Percentiles rank a stretch among this genome's conserved stretches.
phyloP scores from a whole-genome alignment of 2,329 filamentous ascomycete species.

The Arthrobotrys musiformis region DNA sequence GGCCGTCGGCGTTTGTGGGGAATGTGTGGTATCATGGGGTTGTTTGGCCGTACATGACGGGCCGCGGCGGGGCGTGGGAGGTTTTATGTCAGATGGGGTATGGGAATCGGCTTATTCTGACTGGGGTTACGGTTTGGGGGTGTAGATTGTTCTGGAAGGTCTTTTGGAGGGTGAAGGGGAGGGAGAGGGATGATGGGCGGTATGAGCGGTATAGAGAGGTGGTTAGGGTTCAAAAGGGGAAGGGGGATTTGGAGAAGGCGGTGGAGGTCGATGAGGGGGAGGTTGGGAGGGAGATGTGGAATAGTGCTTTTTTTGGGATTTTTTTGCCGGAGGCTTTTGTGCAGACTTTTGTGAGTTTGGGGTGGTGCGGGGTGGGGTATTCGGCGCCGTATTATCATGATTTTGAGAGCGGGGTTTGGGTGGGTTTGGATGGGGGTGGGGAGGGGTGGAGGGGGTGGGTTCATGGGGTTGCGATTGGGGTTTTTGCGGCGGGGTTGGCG shows the following conservation, averaged over 20 bases:
- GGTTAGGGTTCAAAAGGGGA: constrained; percentile 2
- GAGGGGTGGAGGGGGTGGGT: neutral
- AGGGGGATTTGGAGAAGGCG: neutral
- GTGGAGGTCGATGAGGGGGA: constrained; percentile 46
- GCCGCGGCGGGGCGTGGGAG: constrained; percentile 64
- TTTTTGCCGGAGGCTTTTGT: constrained; percentile 71
- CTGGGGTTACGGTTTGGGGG: constrained; percentile 71
- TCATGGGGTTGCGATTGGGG: constrained; percentile 66
- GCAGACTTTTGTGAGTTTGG: constrained; percentile 69
- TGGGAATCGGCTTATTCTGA: constrained; percentile 69
- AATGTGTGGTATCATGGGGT: constrained; percentile 73
- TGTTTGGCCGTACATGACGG: constrained; percentile 66
- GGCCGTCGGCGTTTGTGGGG: constrained; percentile 68
- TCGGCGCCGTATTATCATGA: constrained; percentile 58
- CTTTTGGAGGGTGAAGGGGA: constrained; percentile 65
- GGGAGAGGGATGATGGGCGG: constrained; percentile 69
- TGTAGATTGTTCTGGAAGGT: constrained; percentile 69
- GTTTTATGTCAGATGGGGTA: constrained; percentile 66
- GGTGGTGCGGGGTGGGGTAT: constrained; percentile 67
- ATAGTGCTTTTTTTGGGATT: constrained; percentile 67
- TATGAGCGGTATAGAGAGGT: constrained; percentile 67
- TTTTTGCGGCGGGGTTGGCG: constrained; percentile 70
- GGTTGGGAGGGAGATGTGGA: constrained; percentile 69
- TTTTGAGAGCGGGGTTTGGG: constrained; percentile 45
- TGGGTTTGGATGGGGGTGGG: constrained; percentile 48